Evolutionary conservation across 2,329 filamentous ascomycete genomes (phyloP), one percentile per base, ranked within the genome.

Genomic region (Calcarisporium arbuscula): DNA sequence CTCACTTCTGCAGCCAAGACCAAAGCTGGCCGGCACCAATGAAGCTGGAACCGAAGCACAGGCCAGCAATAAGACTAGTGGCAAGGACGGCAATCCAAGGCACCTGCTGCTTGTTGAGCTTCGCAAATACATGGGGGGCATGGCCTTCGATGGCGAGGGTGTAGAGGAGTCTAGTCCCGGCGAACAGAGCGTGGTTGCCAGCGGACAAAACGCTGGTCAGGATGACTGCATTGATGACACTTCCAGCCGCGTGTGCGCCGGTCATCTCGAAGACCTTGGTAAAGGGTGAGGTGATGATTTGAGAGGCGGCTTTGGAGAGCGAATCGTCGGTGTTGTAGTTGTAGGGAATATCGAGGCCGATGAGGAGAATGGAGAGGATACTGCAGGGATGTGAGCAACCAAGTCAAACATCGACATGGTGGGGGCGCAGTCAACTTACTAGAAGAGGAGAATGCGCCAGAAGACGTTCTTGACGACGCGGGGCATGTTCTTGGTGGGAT

Each of bases 391-490:
- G 36, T 47, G 6, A 18, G 16, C n/a, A 12, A 15, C 5, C 19
- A 5, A n/a, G 16, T 29, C 14, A n/a, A 19, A 35, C 11, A 16
- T 18, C 12, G 18, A 15, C 22, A 4, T 9, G 4, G 14, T 25
- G 22, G n/a, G 10, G 12, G 9, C 10, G 21, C 11, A 9, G 1
- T 8, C 5, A 4, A 28, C 53, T 2, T 45, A 58, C 55, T 61
- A 61, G 53, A 77, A 76, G 8, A 75, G 60, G 4, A 76, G 41
- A 34, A 77, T 77, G 5, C 77, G 69, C 73, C 73, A 80, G 48
- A 80, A 80, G 25, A 80, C 75, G 36, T 81, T 80, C 44, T 74
- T 74, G 29, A 82, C 73, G 4, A 80, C 78, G 4, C 68, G 67
- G 2, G 79, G 79, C 21, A 82, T 58, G 36, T 68, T 80, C 42